Conservation (phyloP, 805 yeast genomes). For the Candida dendrica region DNA sequence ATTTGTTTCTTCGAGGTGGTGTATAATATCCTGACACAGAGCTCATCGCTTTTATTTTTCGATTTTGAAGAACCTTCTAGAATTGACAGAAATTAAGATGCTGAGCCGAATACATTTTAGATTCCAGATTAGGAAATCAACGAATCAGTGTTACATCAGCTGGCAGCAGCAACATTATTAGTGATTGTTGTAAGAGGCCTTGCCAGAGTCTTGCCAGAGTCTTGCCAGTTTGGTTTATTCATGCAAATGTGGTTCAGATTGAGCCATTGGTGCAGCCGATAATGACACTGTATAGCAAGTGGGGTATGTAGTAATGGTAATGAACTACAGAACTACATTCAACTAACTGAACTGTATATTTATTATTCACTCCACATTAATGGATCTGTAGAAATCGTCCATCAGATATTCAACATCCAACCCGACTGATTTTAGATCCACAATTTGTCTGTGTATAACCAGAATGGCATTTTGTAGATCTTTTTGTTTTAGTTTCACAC, state of each 20-base stretch:
- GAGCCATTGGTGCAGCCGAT: too few species aligned
- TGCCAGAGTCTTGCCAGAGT: too few species aligned
- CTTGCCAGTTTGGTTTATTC: too few species aligned
- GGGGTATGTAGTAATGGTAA: too few species aligned
- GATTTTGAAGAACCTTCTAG: neutral
- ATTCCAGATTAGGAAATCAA: neutral
- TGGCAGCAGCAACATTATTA: too few species aligned
- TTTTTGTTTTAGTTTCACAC: constrained; percentile 46
- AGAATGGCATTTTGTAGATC: constrained; percentile 49
- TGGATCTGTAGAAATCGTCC: constrained; percentile 17
- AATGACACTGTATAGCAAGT: too few species aligned
- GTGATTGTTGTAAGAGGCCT: too few species aligned
- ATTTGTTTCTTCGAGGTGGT: neutral
- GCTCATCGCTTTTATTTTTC: neutral
- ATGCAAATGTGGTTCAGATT: too few species aligned
- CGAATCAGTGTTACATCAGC: too few species aligned
- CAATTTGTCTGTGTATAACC: constrained; percentile 50
- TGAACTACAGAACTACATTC: too few species aligned
- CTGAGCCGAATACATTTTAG: neutral
- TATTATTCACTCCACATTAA: constrained; percentile 5
- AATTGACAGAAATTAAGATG: neutral
- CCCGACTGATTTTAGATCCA: constrained; percentile 56
- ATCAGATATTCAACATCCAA: constrained; percentile 49
- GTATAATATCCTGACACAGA: neutral
- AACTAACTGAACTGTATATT: too few species aligned